Evolutionary conservation across 2,329 filamentous ascomycete species (phyloP).

Genomic region (Apiospora aurea): DNA sequence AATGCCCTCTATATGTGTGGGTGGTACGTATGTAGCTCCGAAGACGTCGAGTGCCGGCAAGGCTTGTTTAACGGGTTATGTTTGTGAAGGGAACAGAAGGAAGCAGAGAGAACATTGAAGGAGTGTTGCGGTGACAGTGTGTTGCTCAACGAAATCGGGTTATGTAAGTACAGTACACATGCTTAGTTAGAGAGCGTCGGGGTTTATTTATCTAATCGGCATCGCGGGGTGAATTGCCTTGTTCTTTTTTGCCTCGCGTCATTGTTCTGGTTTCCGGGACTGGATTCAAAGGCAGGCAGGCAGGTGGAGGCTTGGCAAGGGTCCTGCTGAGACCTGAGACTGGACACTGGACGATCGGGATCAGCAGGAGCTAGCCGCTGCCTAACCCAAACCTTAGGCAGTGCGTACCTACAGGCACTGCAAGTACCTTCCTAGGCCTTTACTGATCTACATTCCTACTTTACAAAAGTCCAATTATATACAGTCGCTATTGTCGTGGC

Average conservation of each 20-base stretch:
- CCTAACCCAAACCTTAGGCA: background rate
- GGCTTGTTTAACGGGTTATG: background rate
- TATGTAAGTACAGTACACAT: too few species aligned
- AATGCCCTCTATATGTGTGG: background rate
- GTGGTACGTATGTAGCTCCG: background rate
- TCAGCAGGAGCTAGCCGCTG: constrained; percentile 5
- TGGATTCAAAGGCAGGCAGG: background rate
- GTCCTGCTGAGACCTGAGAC: background rate
- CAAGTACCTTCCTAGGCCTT: background rate
- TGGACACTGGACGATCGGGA: background rate
- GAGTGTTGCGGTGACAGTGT: background rate
- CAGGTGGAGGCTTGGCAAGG: constrained; percentile 12
- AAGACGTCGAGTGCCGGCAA: background rate
- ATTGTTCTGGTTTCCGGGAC: constrained; percentile 3
- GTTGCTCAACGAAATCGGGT: background rate
- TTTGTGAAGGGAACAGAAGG: background rate
- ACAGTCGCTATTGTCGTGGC: background rate
- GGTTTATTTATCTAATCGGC: background rate
- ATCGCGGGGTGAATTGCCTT: background rate
- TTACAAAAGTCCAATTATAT: background rate
- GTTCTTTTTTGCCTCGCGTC: constrained; percentile 12
- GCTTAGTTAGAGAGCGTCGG: too few species aligned
- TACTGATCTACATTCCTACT: background rate
- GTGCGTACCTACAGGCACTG: background rate
- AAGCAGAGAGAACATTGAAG: background rate